Evolutionary conservation across 2,329 filamentous ascomycete species (phyloP).

Genomic region (Colletotrichum sp.): DNA sequence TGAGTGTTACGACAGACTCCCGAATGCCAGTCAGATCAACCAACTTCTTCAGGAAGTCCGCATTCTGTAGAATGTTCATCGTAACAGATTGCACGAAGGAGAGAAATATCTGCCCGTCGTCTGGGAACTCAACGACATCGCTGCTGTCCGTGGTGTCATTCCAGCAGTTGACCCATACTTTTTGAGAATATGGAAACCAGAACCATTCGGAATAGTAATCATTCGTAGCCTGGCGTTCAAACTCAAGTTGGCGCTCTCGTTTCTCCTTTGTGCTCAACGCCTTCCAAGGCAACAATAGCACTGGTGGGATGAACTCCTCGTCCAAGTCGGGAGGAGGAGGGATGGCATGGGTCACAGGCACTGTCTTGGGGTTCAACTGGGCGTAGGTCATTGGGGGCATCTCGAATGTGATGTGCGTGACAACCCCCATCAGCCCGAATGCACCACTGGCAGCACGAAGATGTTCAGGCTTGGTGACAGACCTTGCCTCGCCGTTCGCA

Average conservation of each 20-base stretch:
- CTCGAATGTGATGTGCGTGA: slow-evolving; percentile 53
- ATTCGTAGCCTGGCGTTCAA: slow-evolving; percentile 40
- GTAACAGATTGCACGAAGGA: slow-evolving; percentile 28
- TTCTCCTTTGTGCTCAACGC: slow-evolving; percentile 35
- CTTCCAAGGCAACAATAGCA: slow-evolving; percentile 32
- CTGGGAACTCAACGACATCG: slow-evolving; percentile 40
- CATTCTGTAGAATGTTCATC: slow-evolving; percentile 24
- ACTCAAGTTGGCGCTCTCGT: slow-evolving; percentile 36
- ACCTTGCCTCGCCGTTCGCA: slow-evolving; percentile 43
- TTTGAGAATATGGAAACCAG: slow-evolving; percentile 52
- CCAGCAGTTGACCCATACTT: slow-evolving; percentile 30
- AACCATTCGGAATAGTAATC: slow-evolving; percentile 55
- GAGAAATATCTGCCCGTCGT: slow-evolving; percentile 34
- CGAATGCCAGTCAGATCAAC: slow-evolving; percentile 23
- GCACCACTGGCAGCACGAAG: slow-evolving; percentile 47
- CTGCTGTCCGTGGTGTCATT: slow-evolving; percentile 36
- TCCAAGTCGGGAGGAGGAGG: slow-evolving; percentile 39
- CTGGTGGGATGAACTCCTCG: slow-evolving; percentile 37
- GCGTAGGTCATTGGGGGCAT: slow-evolving; percentile 52
- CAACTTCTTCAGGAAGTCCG: slow-evolving; percentile 24
- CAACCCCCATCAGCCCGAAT: slow-evolving; percentile 51
- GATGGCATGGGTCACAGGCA: slow-evolving; percentile 44
- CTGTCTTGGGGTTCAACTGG: slow-evolving; percentile 46
- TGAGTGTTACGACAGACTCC: slow-evolving; percentile 28
- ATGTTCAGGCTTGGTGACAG: slow-evolving; percentile 39